Evolutionary conservation across 2,329 filamentous ascomycete species (phyloP).

Genomic region (Cercospora zeae-maydis): DNA sequence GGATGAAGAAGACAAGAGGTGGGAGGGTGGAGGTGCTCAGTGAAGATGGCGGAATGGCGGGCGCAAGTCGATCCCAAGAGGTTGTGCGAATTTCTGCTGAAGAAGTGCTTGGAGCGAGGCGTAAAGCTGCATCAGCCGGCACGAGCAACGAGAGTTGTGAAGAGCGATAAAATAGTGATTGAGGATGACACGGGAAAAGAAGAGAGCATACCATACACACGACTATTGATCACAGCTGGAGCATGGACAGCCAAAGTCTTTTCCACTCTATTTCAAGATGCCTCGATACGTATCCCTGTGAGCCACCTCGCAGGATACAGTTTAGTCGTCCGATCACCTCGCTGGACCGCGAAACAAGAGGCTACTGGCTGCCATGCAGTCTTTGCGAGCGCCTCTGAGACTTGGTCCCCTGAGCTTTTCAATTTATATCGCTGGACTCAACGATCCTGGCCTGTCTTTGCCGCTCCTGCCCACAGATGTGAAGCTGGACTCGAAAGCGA

Average conservation of each 20-base stretch:
- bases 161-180: conserved; percentile 53
- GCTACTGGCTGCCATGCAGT: conserved; percentile 60
- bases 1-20: conserved; percentile 56
- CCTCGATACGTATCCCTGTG: conserved; percentile 54
- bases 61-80: conserved; percentile 66
- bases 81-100: conserved; percentile 64
- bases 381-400: conserved; percentile 57
- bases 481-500: conserved; percentile 45
- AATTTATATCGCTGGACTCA: conserved; percentile 73
- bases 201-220: conserved; percentile 55
- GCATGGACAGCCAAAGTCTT: conserved; percentile 70
- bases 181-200: conserved; percentile 46
- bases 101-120: conserved; percentile 55
- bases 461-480: conserved; percentile 55
- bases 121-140: conserved; percentile 66
- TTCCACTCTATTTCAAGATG: conserved; percentile 58
- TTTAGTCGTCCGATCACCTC: conserved; percentile 61
- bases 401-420: conserved; percentile 69
- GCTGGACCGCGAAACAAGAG: conserved; percentile 49
- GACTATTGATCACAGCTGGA: conserved; percentile 65
- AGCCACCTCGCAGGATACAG: conserved; percentile 67
- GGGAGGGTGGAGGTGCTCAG: conserved; percentile 61
- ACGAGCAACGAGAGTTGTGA: conserved; percentile 51
- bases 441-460: conserved; percentile 58
- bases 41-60: conserved; percentile 56